Conservation (phyloP, 345 rosid species). For the Corymbia maculata region DNA sequence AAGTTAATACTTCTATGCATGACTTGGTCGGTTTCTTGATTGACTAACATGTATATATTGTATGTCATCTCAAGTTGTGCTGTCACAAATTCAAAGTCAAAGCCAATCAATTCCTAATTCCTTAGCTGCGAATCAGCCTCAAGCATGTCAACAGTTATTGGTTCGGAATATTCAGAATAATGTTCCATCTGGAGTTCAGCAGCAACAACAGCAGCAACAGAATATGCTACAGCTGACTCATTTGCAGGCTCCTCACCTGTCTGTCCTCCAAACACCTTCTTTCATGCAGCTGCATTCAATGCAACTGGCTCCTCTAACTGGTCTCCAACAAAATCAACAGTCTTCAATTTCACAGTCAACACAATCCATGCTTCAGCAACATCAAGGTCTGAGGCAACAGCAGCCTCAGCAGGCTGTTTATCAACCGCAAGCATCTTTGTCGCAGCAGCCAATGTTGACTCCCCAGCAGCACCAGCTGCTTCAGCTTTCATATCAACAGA, state of each 20-base stretch:
- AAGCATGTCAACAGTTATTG: conserved; percentile 46
- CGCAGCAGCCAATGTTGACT: conserved; percentile 46
- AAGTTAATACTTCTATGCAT: not conserved
- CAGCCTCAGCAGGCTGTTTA: conserved; percentile 49
- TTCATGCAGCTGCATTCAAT: conserved; percentile 48
- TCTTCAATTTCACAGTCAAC: conserved; percentile 56
- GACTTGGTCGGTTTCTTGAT: not conserved
- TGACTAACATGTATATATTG: not conserved
- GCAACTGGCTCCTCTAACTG: conserved; percentile 44
- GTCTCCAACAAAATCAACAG: conserved; percentile 68
- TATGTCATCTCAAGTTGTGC: conserved; percentile 28
- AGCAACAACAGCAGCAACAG: conserved; percentile 24
- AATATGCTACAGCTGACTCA: conserved; percentile 53
- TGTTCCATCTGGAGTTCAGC: conserved; percentile 42
- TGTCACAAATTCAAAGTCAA: conserved; percentile 45
- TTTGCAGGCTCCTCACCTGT: conserved; percentile 68
- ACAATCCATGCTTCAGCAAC: conserved; percentile 74
- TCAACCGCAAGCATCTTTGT: conserved; percentile 63
- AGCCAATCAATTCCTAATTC: conserved; percentile 49
- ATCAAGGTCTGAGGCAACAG: conserved; percentile 56
- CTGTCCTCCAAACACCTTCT: conserved; percentile 59
- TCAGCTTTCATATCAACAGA: conserved; percentile 1
- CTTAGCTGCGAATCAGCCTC: conserved; percentile 57
- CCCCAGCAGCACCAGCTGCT: conserved; percentile 48
- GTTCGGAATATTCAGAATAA: conserved; percentile 63